Base-by-base conservation (phyloP, 139 green algal species). In the Closterium sp. region DNA sequence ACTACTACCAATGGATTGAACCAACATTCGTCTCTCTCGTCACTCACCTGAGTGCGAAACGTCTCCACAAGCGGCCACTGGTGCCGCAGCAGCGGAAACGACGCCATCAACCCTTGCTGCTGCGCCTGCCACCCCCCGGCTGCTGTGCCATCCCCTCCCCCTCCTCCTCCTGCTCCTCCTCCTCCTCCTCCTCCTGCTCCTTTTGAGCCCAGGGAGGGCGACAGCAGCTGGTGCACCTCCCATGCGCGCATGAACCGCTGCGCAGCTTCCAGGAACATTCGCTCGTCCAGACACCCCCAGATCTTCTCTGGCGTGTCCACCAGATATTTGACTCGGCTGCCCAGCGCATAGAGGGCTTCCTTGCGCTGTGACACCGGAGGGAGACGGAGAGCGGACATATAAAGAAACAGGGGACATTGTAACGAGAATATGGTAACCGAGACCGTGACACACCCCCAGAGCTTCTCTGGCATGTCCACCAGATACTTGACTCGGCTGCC, bases 221-320 rank as follows among this genome's bases (percentile, higher is more conserved):
- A 30, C 30, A 94, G 31, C 21, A 92, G 73, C 1, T 29, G 29
- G 45, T 96, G 70, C 91, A 99, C 96, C 38, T 97, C 91, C 3
- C 95, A 85, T 0, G 97, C 97, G 0, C 97, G 94, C 92, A 98
- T 93, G 89, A 96, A 98, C 10, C 98, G 96, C 29, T 95, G 89
- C 0, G 97, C 95, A 21, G 96, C 98, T 2, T 97, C 96, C 93
- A 99, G 91, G 94, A 96, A 97, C 45, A 97, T 95, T 11, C 92
- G 9, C 0, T 95, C 90, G 84, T 99, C 98, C 92, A 99, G 94
- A 94, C 93, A 97, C 29, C 97, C 97, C 97, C 97, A 99, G 29
- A 99, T 97, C 31, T 97, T 95, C 95, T 99, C 98, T 1, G 97
- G 97, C 0, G 98, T 98, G 95, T 99, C 98, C 86, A 99, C 93